These are phyloP conservation scores for Ustilago shanxiensis DNA, from an alignment of 1,284 basidiomycete species.

Conservation along the genomic window DNA sequence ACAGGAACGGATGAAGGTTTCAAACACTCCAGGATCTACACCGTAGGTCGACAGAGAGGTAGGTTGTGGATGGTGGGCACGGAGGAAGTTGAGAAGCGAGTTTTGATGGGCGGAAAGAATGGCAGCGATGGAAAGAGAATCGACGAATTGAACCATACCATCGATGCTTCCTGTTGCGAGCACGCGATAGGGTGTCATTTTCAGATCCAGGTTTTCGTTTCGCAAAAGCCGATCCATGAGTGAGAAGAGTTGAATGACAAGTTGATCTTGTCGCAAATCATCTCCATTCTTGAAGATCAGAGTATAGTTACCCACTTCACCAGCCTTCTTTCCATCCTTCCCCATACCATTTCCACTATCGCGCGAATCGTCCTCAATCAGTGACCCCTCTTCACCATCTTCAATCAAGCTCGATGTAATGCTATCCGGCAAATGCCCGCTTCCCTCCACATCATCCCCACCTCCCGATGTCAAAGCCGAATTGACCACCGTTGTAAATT, in stretches of 20 bases:
- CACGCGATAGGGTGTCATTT: slow-evolving; percentile 91
- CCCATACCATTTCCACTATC: slow-evolving; percentile 11
- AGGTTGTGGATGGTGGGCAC: slow-evolving; percentile 87
- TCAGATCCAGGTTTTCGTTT: slow-evolving; percentile 95
- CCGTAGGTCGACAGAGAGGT: slow-evolving; percentile 91
- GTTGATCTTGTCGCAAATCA: slow-evolving; percentile 96
- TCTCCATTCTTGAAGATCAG: slow-evolving; percentile 99
- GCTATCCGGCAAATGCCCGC: slow-evolving; percentile 28
- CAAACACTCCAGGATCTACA: slow-evolving; percentile 89
- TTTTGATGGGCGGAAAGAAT: slow-evolving; percentile 81
- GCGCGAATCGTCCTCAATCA: slow-evolving; percentile 15
- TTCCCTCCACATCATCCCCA: slow-evolving; percentile 7
- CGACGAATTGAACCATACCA: slow-evolving; percentile 96
- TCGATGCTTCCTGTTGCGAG: slow-evolving; percentile 91
- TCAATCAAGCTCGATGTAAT: slow-evolving; percentile 41
- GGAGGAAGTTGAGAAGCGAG: slow-evolving; percentile 88
- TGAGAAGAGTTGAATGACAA: slow-evolving; percentile 96
- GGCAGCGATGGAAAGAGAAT: slow-evolving; percentile 92
- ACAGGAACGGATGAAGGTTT: slow-evolving; percentile 96
- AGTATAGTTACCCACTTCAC: slow-evolving; percentile 74
- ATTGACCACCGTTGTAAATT: slow-evolving; percentile 74
- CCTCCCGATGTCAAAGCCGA: not conserved
- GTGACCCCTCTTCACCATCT: slow-evolving; percentile 15
- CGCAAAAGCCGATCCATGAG: slow-evolving; percentile 94
- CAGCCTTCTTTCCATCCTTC: slow-evolving; percentile 20